Evolutionary conservation across 768 basidiomycete species (phyloP).

Genomic region (Tephrocybe rancida): DNA sequence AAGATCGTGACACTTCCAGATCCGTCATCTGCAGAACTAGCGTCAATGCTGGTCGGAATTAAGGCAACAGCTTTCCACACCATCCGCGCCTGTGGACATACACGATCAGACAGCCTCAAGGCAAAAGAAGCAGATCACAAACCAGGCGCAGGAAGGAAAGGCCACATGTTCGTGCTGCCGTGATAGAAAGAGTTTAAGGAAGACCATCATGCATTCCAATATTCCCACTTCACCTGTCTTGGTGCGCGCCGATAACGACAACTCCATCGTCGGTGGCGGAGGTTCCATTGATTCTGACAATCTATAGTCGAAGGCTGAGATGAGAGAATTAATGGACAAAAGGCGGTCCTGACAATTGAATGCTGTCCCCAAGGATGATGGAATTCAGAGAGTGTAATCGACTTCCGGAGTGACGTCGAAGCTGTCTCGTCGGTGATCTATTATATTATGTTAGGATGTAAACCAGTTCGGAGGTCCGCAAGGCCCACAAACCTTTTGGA

Average conservation of each 20-base stretch:
- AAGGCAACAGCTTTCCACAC: conserved; percentile 27
- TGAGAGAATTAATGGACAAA: conserved; percentile 5
- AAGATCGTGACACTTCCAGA: conserved; percentile 81
- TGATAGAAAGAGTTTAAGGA: conserved; percentile 8
- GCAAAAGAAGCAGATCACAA: conserved; percentile 22
- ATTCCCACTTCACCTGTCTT: conserved; percentile 62
- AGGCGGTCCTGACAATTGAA: conserved; percentile 58
- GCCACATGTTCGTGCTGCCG: conserved; percentile 73
- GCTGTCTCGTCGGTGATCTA: conserved; percentile 71
- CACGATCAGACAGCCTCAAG: conserved; percentile 22
- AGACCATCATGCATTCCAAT: conserved; percentile 3
- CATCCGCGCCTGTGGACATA: conserved; percentile 47
- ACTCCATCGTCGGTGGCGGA: conserved; percentile 60
- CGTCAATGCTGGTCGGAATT: conserved; percentile 23
- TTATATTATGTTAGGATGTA: background rate
- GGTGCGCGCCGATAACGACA: conserved; percentile 79
- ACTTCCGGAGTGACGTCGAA: conserved; percentile 51
- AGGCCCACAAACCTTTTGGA: conserved; percentile 52
- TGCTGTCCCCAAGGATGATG: conserved; percentile 86
- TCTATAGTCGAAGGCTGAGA: conserved; percentile 42
- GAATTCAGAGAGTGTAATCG: conserved; percentile 74
- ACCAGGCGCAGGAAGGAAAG: conserved; percentile 80
- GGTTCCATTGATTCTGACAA: conserved; percentile 76
- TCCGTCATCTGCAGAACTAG: conserved; percentile 59
- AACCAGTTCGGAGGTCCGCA: conserved; percentile 5